Evolutionary conservation across 768 basidiomycete species (phyloP), one percentile per base, ranked within the genome.

Genomic region (Boletellus sp.): DNA sequence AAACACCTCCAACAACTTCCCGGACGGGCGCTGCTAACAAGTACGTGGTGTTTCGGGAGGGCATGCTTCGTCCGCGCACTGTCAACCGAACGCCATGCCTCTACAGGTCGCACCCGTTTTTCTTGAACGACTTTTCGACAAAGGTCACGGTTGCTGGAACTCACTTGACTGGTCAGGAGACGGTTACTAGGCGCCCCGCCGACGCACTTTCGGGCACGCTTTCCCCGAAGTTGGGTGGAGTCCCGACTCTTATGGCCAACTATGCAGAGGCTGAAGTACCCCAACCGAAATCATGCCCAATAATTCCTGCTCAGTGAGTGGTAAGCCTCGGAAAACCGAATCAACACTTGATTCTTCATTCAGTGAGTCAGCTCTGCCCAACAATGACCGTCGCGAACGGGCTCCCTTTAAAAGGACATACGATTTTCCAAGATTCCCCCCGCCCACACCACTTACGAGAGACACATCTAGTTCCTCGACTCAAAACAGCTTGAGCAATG

Each of bases 91-190:
- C 34, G 2, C 22, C 26, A 23, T 47, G 32, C 33, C 5, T 38
- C 15, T 28, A 31, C 50, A 67, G 68, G 50, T 23, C 45, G 2
- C 59, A 54, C 28, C 40, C 67, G 2, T 59, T 56, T 46, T 53
- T 56, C 41, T 43, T 45, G 39, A 51, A 52, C 3, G 33, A 50
- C 28, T 43, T 53, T 41, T 57, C 62, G 19, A 61, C 50, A n/a
- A 50, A 48, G 38, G 45, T 26, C 6, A 2, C 26, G 2, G 23
- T 38, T 17, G 41, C 55, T 23, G 33, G n/a, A 15, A 20, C 42
- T 23, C 34, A 40, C 4, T 50, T 37, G 8, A 41, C 41, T 1
- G 16, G 41, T 24, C 51, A 45, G 19, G 23, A 44, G 24, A 23
- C 33, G 10, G n/a, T n/a, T n/a, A 42, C 33, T 28, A 44, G 40